These are phyloP conservation scores for Mortierella polycephala DNA, from an alignment of 371 early-diverging fungal genomes.

Conservation along the genomic window DNA sequence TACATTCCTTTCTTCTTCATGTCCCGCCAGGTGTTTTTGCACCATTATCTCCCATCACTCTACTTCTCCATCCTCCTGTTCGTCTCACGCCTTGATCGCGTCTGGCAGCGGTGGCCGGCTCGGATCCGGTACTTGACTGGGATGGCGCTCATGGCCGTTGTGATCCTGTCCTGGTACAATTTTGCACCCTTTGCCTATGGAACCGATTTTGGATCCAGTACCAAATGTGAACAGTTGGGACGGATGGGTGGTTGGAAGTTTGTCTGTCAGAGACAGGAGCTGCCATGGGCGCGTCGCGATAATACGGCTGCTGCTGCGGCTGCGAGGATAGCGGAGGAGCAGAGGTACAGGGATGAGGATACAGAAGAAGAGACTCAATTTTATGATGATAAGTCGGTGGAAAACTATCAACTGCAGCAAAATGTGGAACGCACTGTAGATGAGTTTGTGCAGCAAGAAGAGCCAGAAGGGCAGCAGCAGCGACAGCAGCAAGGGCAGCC, in stretches of 20 bases:
- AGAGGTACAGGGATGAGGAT: constrained; percentile 2
- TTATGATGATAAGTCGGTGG: background rate
- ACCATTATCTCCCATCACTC: constrained; percentile 96
- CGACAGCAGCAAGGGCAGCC: constrained; percentile 8
- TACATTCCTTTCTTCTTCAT: constrained; percentile 95
- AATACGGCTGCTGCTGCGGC: background rate
- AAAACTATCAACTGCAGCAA: background rate
- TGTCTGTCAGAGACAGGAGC: constrained; percentile 23
- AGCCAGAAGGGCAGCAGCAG: background rate
- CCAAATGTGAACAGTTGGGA: constrained; percentile 20
- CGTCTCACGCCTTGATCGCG: constrained; percentile 66
- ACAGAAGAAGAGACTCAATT: constrained; percentile 23
- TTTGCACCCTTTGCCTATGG: constrained; percentile 91
- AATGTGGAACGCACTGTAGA: constrained; percentile 1
- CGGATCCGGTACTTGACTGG: constrained; percentile 23
- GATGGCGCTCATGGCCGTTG: constrained; percentile 57
- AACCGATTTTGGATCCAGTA: constrained; percentile 21
- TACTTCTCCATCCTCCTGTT: constrained; percentile 85
- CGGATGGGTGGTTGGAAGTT: constrained; percentile 34
- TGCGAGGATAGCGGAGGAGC: constrained; percentile 1
- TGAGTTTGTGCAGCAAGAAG: background rate
- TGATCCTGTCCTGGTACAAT: constrained; percentile 60
- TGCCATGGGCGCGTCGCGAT: constrained; percentile 18
- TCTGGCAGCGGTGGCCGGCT: constrained; percentile 54
- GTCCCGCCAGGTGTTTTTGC: constrained; percentile 93